Percentiles rank a stretch among this genome's conserved stretches.
These are phyloP conservation scores for Plasmopara viticola DNA, from an alignment of 352 stramenopile species.

Conservation along the genomic window DNA sequence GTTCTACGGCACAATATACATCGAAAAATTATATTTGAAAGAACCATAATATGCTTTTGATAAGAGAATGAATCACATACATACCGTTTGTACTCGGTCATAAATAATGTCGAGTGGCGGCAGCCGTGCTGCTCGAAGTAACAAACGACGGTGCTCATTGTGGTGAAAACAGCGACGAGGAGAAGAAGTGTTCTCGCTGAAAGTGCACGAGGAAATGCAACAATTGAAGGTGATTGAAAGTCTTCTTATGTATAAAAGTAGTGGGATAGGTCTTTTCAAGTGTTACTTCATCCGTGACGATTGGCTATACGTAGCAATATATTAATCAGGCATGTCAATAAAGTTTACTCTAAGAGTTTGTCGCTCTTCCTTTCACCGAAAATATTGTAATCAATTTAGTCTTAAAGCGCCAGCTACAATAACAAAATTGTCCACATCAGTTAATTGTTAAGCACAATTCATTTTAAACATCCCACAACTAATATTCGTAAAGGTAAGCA, in stretches of 20 bases:
- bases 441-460: no score
- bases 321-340: no score
- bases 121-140: conserved; percentile 37
- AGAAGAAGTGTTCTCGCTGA: conserved; percentile 1
- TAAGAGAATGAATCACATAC: conserved; percentile 1
- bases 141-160: conserved; percentile 30
- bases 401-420: no score
- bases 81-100: conserved; percentile 43
- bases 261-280: background rate
- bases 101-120: conserved; percentile 37
- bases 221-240: conserved; percentile 5
- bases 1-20: conserved; percentile 9
- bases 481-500: no score
- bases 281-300: no score
- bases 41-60: conserved; percentile 7
- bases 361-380: no score
- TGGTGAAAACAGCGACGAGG: background rate
- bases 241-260: background rate
- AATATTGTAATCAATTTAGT: no score
- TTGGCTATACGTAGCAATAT: no score
- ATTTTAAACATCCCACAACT: no score
- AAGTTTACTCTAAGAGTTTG: no score
- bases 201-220: background rate
- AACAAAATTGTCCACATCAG: no score
- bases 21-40: conserved; percentile 1